These are phyloP conservation scores for Eutypa lata DNA, from an alignment of 2,329 filamentous ascomycete species.

Conservation along the genomic window DNA sequence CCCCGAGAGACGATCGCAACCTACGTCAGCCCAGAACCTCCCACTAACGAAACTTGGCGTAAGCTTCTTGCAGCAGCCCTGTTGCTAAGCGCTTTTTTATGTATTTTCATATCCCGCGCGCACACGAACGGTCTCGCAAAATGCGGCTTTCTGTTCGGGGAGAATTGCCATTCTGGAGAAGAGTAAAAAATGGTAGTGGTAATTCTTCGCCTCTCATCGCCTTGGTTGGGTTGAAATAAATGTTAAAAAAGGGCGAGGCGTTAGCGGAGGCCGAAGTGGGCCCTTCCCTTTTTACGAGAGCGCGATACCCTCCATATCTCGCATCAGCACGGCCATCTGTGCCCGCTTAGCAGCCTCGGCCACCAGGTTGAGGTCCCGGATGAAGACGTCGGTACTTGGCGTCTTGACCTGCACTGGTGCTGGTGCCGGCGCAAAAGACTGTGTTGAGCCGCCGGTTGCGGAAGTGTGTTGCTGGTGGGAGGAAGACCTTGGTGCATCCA, in stretches of 20 bases:
- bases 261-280: background rate
- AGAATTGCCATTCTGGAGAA: background rate
- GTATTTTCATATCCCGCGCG: too few relatives aligned
- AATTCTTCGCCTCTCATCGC: too few relatives aligned
- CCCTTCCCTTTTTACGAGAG: conserved; percentile 37
- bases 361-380: conserved; percentile 79
- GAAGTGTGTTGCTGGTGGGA: conserved; percentile 15
- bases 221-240: too few relatives aligned
- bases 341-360: conserved; percentile 92
- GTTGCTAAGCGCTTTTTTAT: too few relatives aligned
- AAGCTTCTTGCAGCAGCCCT: too few relatives aligned
- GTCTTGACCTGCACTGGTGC: conserved; percentile 18
- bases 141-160: background rate
- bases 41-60: too few relatives aligned
- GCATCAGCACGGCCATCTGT: conserved; percentile 83
- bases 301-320: conserved; percentile 75
- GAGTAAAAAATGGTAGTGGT: too few relatives aligned
- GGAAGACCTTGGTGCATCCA: conserved; percentile 31
- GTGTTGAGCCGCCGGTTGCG: conserved; percentile 9
- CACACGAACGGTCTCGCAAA: too few relatives aligned
- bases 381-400: conserved; percentile 53
- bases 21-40: too few relatives aligned
- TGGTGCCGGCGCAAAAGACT: conserved; percentile 21
- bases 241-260: background rate
- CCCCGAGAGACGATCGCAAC: too few relatives aligned